These are phyloP conservation scores for Paracoccidioides lutzii DNA, from an alignment of 2,329 filamentous ascomycete species.

Conservation along the genomic window DNA sequence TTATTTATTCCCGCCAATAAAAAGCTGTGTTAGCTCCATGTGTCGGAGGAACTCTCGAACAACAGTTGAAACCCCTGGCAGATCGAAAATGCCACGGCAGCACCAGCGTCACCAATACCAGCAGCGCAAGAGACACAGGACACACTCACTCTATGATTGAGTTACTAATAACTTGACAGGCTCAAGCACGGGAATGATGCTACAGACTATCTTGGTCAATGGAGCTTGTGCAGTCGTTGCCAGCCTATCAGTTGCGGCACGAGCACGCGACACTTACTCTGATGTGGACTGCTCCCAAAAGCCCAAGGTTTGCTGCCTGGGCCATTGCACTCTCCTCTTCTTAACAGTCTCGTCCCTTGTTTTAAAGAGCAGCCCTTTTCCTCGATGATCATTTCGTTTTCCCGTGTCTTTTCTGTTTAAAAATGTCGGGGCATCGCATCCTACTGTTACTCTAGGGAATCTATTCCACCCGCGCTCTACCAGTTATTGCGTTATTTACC, in stretches of 20 bases:
- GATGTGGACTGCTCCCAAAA: background rate
- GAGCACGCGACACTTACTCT: slow-evolving; percentile 11
- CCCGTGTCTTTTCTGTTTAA: background rate
- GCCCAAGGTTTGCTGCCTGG: background rate
- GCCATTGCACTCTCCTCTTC: background rate
- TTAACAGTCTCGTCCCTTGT: background rate
- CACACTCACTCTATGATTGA: no score
- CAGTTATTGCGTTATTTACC: background rate
- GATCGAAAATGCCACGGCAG: no score
- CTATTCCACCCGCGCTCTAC: background rate
- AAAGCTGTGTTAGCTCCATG: background rate
- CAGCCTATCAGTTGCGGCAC: slow-evolving; percentile 15
- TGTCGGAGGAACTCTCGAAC: background rate
- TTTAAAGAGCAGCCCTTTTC: background rate
- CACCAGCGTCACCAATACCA: no score
- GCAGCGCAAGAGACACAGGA: no score
- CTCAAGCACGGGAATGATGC: no score
- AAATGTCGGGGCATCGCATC: no score
- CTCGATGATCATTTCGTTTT: background rate
- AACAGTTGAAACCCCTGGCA: no score
- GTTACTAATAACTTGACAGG: no score
- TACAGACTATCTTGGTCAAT: no score
- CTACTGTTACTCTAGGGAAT: background rate
- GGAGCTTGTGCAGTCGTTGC: background rate
- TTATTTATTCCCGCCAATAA: background rate